Conservation (phyloP, 495 filamentous ascomycete species). For the Zalerion maritima region DNA sequence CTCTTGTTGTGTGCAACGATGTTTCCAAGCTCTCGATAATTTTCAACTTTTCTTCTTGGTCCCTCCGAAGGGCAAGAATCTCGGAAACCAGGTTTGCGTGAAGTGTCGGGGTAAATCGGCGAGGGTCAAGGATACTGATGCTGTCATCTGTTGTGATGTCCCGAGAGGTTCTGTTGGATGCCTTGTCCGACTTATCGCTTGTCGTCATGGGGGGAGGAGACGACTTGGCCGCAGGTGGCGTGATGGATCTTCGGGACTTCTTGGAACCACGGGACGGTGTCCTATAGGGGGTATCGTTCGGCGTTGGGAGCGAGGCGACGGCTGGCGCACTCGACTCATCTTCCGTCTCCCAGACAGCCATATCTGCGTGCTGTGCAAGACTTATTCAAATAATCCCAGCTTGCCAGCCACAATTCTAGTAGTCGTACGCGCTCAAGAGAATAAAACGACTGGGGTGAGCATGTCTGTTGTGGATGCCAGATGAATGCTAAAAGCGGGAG, state of each 20-base stretch:
- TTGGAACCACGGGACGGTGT: slow-evolving; percentile 41
- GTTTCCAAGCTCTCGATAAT: slow-evolving; percentile 73
- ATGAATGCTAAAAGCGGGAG: no score
- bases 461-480: no score
- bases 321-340: slow-evolving; percentile 36
- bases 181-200: slow-evolving; percentile 32
- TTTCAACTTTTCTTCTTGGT: slow-evolving; percentile 75
- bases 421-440: no score
- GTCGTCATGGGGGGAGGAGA: slow-evolving; percentile 50
- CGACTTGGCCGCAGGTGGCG: slow-evolving; percentile 39
- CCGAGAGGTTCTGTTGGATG: slow-evolving; percentile 36
- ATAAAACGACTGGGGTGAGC: no score
- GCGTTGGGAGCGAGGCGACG: slow-evolving; percentile 44
- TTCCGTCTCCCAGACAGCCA: slow-evolving; percentile 41
- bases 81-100: slow-evolving; percentile 92
- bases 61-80: slow-evolving; percentile 72
- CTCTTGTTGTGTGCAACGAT: slow-evolving; percentile 50
- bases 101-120: slow-evolving; percentile 85
- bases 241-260: slow-evolving; percentile 37
- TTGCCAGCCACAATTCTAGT: no score
- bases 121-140: slow-evolving; percentile 69
- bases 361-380: no score
- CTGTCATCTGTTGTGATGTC: slow-evolving; percentile 51
- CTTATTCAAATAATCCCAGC: no score
- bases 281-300: slow-evolving; percentile 50